Evolutionary conservation across 768 basidiomycete species (phyloP), one percentile per base, ranked within the genome.

Genomic region (Rhizopogon vesiculosus): DNA sequence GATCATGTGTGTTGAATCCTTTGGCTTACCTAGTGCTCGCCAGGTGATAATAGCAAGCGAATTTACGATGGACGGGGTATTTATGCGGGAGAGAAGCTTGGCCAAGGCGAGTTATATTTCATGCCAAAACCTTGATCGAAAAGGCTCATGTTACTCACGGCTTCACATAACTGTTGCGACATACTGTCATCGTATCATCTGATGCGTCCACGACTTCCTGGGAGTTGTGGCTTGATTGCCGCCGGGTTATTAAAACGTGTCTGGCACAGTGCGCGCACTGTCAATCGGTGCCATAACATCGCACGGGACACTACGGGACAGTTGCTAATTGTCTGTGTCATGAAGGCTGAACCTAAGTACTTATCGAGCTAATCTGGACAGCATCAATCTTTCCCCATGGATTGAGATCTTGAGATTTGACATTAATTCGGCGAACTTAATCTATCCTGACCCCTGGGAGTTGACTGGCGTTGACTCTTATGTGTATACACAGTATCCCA

Each of bases 71-170:
- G 12, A 22, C 7, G 45, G n/a, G 51, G 44, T 53, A 45, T 53
- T 48, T 53, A 48, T 48, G 51, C 45, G 44, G 44, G 44, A 31
- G 44, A 53, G 51, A 49, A 49, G 48, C 22, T 22, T 22, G 22
- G 22, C 22, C 22, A 22, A 22, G 22, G 22, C 22, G 22, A 22
- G 22, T 22, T 22, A 22, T 22, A 22, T 22, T 38, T 22, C 35
- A 35, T 35, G 15, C 33, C 48, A 38, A 22, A 49, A 49, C 48
- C 48, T 38, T 49, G 33, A 35, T 35, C 7, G 7, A 49, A 22
- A 49, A 49, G 18, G 46, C 12, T 38, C 39, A 16, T 1, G 16
- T 28, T 51, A 33, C 44, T 42, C 51, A 52, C 51, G 22, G 33
- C 33, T 22, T 38, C 15, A 35, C 15, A 49, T 10, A 35, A 22